Evolutionary conservation across 2,329 filamentous ascomycete genomes (phyloP).

Genomic region (Fusarium temperatum): DNA sequence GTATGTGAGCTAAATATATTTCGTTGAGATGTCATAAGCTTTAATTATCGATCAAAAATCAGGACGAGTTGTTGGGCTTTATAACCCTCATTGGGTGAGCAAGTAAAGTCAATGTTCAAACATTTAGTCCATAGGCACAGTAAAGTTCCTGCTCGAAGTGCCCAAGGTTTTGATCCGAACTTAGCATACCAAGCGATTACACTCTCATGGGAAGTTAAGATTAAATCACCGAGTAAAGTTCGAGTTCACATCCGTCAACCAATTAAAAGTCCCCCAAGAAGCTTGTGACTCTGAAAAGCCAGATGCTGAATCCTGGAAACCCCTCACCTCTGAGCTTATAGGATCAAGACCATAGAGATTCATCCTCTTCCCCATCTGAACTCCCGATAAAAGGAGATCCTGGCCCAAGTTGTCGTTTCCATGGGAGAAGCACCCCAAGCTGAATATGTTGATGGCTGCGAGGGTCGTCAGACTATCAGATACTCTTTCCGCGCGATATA

Average conservation of each 20-base stretch:
- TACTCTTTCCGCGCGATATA: not conserved
- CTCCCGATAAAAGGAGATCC: not conserved
- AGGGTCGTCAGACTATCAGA: not conserved
- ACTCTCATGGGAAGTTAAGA: not conserved
- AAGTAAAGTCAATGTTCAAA: not conserved
- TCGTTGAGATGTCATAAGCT: no score
- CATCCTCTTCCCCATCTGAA: not conserved
- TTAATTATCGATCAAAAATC: no score
- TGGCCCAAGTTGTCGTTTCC: not conserved
- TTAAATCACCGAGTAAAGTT: not conserved
- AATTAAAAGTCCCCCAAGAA: not conserved
- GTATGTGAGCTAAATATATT: no score
- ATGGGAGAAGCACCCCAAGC: not conserved
- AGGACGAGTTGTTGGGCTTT: not conserved
- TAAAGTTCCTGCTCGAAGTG: not conserved
- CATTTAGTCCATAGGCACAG: no score
- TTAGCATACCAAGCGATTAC: not conserved
- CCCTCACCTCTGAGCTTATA: not conserved
- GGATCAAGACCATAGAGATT: not conserved
- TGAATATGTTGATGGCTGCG: not conserved
- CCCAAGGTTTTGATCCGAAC: not conserved
- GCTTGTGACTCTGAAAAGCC: fast-evolving
- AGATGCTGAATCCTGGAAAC: not conserved
- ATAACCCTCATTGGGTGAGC: not conserved
- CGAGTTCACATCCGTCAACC: not conserved